These are phyloP conservation scores for Amylocarpus encephaloides DNA, from an alignment of 2,329 filamentous ascomycete species.

Conservation along the genomic window DNA sequence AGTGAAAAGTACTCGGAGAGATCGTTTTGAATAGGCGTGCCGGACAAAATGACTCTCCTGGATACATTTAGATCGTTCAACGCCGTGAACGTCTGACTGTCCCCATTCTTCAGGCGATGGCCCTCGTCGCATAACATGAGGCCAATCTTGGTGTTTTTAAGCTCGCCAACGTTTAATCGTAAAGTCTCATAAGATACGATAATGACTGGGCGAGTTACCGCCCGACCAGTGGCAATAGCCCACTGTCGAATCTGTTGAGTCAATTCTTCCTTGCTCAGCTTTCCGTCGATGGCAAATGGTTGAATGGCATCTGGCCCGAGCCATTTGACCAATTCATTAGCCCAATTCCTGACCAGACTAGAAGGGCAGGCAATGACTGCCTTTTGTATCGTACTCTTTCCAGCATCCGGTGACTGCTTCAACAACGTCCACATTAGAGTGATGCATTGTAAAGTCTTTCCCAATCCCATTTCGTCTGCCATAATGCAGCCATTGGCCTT, in stretches of 20 bases:
- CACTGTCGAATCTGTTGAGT: slow-evolving; percentile 87
- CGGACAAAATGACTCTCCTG: slow-evolving; percentile 87
- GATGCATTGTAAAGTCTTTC: slow-evolving; percentile 96
- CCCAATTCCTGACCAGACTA: slow-evolving; percentile 95
- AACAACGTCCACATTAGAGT: slow-evolving; percentile 92
- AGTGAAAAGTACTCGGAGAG: slow-evolving; percentile 96
- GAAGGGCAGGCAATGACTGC: slow-evolving; percentile 95
- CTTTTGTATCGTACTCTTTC: slow-evolving; percentile 89
- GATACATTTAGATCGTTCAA: slow-evolving; percentile 86
- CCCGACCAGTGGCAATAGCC: slow-evolving; percentile 84
- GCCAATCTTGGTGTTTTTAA: slow-evolving; percentile 85
- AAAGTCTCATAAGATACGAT: slow-evolving; percentile 98
- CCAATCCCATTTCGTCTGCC: slow-evolving; percentile 98
- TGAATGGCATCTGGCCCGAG: slow-evolving; percentile 84
- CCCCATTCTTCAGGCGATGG: slow-evolving; percentile 92
- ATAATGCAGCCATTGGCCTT: slow-evolving; percentile 98
- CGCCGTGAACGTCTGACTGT: slow-evolving; percentile 90
- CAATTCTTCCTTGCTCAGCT: slow-evolving; percentile 89
- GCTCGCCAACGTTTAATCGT: slow-evolving; percentile 80
- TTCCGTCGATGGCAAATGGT: slow-evolving; percentile 94
- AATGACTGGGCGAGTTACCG: slow-evolving; percentile 84
- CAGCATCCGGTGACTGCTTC: slow-evolving; percentile 93
- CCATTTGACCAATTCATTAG: slow-evolving; percentile 95
- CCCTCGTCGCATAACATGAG: slow-evolving; percentile 94
- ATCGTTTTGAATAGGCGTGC: slow-evolving; percentile 97